Evolutionary conservation across 129 eudicot species (phyloP), one percentile per base, ranked within the genome.

Genomic region (Centrapalus pauciflorus): DNA sequence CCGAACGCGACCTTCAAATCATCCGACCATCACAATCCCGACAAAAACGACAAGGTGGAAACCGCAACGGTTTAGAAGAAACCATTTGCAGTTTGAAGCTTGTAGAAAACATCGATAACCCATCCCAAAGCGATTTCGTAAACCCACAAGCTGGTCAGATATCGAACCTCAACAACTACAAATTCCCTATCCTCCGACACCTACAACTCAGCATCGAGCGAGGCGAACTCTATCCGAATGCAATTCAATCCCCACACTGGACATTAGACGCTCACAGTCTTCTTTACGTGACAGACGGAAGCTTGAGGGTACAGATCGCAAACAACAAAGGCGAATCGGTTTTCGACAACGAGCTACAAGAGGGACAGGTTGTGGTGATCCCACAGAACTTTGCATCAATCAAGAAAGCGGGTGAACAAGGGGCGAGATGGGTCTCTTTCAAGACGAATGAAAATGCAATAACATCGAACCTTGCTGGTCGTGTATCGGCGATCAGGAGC

Each of bases 161-260:
- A 41, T 62, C 67, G 74, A 50, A 66, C 45, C 26, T 79, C 73
- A 79, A 83, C 43, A 76, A 80, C 74, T 65, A 70, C 55, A 79
- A 79, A 27, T 81, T 83, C 65, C 84, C 84, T 4, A 80, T 80
- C 24, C 73, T 80, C 24, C 23, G 49, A 2, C 23, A 12, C 17
- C 73, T 80, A 3, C 77, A 67, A 30, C 76, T 80, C 16, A 74
- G 80, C 14, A 77, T 65, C 4, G 70, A 64, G 25, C 69, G 63
- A 63, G 77, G 77, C 11, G 59, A 55, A 32, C 74, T 80, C 27
- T 60, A 72, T 71, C 79, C 70, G 83, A 77, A 85, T 6, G 88
- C 83, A 1, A 55, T 82, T 1, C 43, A 76, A 71, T 55, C 83
- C 24, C 93, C 93, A 2, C 83, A 65, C 81, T 85, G 84, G 85